These are phyloP conservation scores for Nematodospora anomalae DNA, from an alignment of 1,139 yeast species.

Conservation along the genomic window DNA sequence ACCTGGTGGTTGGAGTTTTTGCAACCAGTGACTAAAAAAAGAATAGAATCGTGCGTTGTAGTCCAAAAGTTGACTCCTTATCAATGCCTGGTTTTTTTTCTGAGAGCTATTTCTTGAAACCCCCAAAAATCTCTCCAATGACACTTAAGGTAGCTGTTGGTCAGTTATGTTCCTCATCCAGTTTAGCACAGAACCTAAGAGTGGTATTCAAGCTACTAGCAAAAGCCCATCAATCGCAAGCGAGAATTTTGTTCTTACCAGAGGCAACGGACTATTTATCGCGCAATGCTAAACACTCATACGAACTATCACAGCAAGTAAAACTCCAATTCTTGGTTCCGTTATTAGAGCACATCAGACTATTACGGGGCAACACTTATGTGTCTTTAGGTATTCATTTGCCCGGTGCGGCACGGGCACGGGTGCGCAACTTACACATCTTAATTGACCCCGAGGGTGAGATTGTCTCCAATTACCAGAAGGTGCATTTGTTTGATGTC, in stretches of 20 bases:
- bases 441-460: conserved; percentile 70
- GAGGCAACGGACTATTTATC: conserved; percentile 93
- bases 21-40: too few species aligned
- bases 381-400: conserved; percentile 78
- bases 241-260: conserved; percentile 75
- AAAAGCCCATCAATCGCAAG: conserved; percentile 60
- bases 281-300: conserved; percentile 64
- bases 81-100: background rate
- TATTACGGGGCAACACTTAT: conserved; percentile 22
- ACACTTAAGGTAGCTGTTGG: conserved; percentile 67
- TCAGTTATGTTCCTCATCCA: conserved; percentile 77
- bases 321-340: conserved; percentile 50
- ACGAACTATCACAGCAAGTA: conserved; percentile 53
- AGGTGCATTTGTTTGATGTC: conserved; percentile 87
- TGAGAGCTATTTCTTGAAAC: background rate
- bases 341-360: conserved; percentile 48
- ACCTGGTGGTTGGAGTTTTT: too few species aligned
- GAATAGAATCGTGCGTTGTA: too few species aligned
- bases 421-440: conserved; percentile 69
- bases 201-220: conserved; percentile 57
- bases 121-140: conserved; percentile 1
- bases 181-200: conserved; percentile 56
- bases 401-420: conserved; percentile 41
- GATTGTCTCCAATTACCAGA: conserved; percentile 69
- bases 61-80: too few species aligned